Conservation (phyloP, 2,329 filamentous ascomycete genomes). For the Monosporascus sp. region DNA sequence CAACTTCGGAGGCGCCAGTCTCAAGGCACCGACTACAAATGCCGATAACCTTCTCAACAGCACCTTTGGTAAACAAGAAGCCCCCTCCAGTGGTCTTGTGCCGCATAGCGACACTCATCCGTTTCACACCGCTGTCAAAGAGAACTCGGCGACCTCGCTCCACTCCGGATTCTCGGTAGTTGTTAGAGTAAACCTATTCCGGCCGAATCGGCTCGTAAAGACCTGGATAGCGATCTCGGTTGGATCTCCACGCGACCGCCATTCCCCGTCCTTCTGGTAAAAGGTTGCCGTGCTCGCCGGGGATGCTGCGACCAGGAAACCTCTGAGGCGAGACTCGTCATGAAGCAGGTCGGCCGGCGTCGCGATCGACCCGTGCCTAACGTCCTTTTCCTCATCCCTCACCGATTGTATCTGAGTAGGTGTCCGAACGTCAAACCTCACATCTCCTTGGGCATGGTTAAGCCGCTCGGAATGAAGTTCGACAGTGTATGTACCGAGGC, state of each 20-base stretch:
- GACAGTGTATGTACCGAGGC: constrained; percentile 52
- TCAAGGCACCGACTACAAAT: constrained; percentile 46
- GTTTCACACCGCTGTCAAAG: constrained; percentile 71
- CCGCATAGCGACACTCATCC: constrained; percentile 65
- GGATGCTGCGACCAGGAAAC: constrained; percentile 55
- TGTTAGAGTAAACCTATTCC: constrained; percentile 49
- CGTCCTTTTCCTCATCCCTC: constrained; percentile 19
- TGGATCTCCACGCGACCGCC: constrained; percentile 59
- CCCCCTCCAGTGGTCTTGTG: constrained; percentile 29
- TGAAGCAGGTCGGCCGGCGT: constrained; percentile 30
- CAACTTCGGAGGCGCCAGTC: constrained; percentile 28
- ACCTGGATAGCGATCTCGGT: constrained; percentile 72
- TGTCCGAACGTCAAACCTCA: constrained; percentile 35
- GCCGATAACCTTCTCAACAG: constrained; percentile 62
- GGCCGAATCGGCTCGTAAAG: constrained; percentile 62
- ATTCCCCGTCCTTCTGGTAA: constrained; percentile 39
- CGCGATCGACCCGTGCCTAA: too few species aligned
- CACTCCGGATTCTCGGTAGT: constrained; percentile 45
- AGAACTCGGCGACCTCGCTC: constrained; percentile 59
- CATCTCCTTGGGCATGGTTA: constrained; percentile 49
- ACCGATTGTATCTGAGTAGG: constrained; percentile 29
- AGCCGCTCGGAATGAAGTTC: constrained; percentile 51
- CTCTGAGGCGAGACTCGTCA: constrained; percentile 39
- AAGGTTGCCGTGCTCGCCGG: constrained; percentile 52
- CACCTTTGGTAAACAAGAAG: constrained; percentile 53